Evolutionary conservation across 768 basidiomycete species (phyloP).

Genomic region (Phanerochaete sordida): DNA sequence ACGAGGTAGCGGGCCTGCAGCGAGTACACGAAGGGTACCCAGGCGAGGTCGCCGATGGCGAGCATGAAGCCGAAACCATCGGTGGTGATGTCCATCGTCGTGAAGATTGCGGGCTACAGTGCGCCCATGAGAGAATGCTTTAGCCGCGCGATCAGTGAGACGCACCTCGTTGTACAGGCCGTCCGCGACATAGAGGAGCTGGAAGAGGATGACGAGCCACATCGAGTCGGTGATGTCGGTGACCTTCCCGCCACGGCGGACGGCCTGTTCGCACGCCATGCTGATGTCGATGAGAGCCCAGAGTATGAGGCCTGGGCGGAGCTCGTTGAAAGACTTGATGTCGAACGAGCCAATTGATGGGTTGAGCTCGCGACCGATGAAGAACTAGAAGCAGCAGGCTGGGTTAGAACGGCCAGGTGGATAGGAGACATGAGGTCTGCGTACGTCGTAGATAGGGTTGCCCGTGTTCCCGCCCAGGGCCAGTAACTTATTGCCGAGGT

Average conservation of each 20-base stretch:
- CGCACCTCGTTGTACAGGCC: conserved; percentile 92
- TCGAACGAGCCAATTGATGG: conserved; percentile 78
- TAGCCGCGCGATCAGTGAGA: too few relatives aligned
- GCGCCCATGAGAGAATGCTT: too few relatives aligned
- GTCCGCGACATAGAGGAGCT: conserved; percentile 84
- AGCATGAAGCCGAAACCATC: conserved; percentile 99
- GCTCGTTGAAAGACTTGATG: conserved; percentile 75
- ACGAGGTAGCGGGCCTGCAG: conserved; percentile 94
- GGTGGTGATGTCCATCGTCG: conserved; percentile 90
- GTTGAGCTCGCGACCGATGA: conserved; percentile 92
- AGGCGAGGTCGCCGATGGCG: conserved; percentile 83
- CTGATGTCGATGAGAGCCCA: conserved; percentile 91
- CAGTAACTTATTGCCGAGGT: conserved; percentile 64
- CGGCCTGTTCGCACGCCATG: conserved; percentile 88
- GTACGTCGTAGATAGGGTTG: conserved; percentile 84
- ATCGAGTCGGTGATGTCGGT: conserved; percentile 90
- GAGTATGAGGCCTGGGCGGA: conserved; percentile 86
- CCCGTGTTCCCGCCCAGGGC: conserved; percentile 93
- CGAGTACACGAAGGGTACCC: conserved; percentile 93
- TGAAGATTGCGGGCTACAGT: neutral
- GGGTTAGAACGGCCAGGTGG: neutral
- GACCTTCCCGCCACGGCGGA: conserved; percentile 65
- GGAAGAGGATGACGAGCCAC: conserved; percentile 85
- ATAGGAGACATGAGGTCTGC: conserved; percentile 26
- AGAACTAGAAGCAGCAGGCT: conserved; percentile 54